A percentile compares a stretch with the other conserved stretches of the same genome.
phyloP scores from a whole-genome alignment of 805 yeast genomes.

The Metschnikowia chrysomelidarum region DNA sequence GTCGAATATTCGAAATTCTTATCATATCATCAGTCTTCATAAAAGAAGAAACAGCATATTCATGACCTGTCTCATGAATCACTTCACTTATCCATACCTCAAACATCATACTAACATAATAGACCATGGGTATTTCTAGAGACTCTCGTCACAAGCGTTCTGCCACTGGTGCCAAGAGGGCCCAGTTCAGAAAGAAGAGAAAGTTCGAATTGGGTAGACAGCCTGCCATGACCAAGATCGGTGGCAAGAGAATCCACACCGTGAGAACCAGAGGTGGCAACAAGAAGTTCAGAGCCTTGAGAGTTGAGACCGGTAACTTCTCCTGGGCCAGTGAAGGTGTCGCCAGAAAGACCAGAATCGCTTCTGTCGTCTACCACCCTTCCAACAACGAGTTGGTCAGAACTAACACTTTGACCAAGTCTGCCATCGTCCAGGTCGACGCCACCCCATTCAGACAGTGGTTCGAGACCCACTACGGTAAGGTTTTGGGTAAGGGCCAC shows the following conservation, averaged over 20 bases:
- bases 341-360: slow-evolving; percentile 98
- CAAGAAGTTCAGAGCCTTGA: slow-evolving; percentile 99
- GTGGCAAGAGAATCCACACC: slow-evolving; percentile 97
- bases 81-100: no score
- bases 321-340: slow-evolving; percentile 99
- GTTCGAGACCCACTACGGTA: slow-evolving; percentile 98
- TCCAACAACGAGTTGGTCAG: slow-evolving; percentile 99
- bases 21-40: no score
- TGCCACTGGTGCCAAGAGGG: slow-evolving; percentile 99
- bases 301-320: slow-evolving; percentile 99
- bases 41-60: no score
- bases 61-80: no score
- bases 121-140: slow-evolving; percentile 99
- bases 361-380: slow-evolving; percentile 98
- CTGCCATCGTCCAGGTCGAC: slow-evolving; percentile 98
- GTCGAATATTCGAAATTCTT: no score
- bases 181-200: slow-evolving; percentile 99
- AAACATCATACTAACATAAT: slow-evolving; percentile 19
- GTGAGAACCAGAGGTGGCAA: slow-evolving; percentile 99
- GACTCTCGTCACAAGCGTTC: slow-evolving; percentile 99
- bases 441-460: slow-evolving; percentile 99
- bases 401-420: slow-evolving; percentile 98
- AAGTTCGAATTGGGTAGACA: slow-evolving; percentile 99
- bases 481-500: slow-evolving; percentile 75
- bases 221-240: slow-evolving; percentile 99